Base-by-base conservation (phyloP, 2,329 filamentous ascomycete species). In the Hypoxylon sp. region DNA sequence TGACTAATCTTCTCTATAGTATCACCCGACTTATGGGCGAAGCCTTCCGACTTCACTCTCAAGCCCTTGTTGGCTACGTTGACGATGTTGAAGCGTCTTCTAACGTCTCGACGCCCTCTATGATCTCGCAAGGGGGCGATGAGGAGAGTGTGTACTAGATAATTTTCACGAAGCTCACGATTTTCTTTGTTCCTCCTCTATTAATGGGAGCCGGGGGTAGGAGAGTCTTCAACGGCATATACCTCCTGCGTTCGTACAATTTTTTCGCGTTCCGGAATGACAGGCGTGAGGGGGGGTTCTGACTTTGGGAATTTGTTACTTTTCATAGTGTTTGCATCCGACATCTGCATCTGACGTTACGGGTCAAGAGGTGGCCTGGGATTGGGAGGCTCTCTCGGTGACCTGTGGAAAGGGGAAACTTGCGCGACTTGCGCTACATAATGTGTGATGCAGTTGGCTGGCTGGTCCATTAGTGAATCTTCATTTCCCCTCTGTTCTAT, bases 21-120 rank as follows among this genome's bases (percentile, higher is more conserved):
- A 95, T 97, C 78, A 95, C 93, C 75, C 94, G 97, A 79, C 89
- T 98, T 55, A 97, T 98, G 92, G 96, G 96, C 76, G 96, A 98
- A 82, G 94, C 96, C 58, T 98, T 99, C 88, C 96, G 97, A 79
- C 90, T 98, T 65, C 95, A 98, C 82, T 93, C 94, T 39, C 94
- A 98, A 84, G 94, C 96, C 73, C 90, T 99, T 35, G 90, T 95
- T 73, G 94, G 95, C 80, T 98, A 97, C 78, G 94, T 98, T 79
- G 95, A 98, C 79, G 92, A 94, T 75, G 85, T 88, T 74, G 89
- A 91, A 80, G 88, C 85, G 74, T 90, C 89, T 73, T 90, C 88
- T n/a, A 89, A 88, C 74, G 88, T 89, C 55, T 91, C 90, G 53
- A 91, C 89, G 64, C 90, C 90, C 61, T 91, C 90, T 69, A 92